Evolutionary conservation across 2,329 filamentous ascomycete genomes (phyloP), one percentile per base, ranked within the genome.

Genomic region (Arthroderma sp.): DNA sequence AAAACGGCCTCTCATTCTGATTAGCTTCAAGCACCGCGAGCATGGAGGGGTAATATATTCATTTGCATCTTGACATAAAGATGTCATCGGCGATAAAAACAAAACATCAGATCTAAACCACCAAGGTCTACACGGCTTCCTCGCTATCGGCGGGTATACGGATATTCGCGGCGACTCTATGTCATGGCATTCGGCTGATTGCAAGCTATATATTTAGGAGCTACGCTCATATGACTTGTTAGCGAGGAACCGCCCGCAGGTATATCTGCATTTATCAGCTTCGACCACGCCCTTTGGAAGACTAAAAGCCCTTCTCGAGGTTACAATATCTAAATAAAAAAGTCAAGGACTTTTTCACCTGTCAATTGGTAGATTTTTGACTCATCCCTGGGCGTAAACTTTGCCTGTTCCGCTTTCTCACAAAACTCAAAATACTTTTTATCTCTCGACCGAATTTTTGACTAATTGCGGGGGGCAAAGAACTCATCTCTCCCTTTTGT

Each of bases 341-440:
- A 17, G 44, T n/a, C n/a, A n/a, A n/a, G n/a, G n/a, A n/a, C n/a
- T n/a, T n/a, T 15, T 49, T 28, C 19, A n/a, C 21, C 43, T 49
- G 43, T 25, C 6, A 51, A 51, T 35, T 33, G 44, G 25, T 51
- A 17, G 6, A 33, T 9, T 19, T 44, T 51, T 33, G 23, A 33
- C 25, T 51, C 44, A 51, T 51, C 23, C 44, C 25, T 33, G 44
- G 28, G 4, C 43, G 44, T 51, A 51, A 51, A 51, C 44, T 51
- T 51, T 33, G 21, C 43, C 43, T 49, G 43, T 49, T 49, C 43
- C 43, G 43, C 21, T 28, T 28, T 49, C 5, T 25, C 25, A n/a
- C 44, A 51, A 38, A 54, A 54, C 51, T 54, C 49, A 53, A 51
- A 33, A 19, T 53, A 17, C 25, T 53, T 53, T 53, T 53, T 54